Percentiles rank a stretch among this genome's conserved stretches.
Evolutionary conservation across 2,329 filamentous ascomycete species (phyloP).

Genomic region (Davidsoniella australis): DNA sequence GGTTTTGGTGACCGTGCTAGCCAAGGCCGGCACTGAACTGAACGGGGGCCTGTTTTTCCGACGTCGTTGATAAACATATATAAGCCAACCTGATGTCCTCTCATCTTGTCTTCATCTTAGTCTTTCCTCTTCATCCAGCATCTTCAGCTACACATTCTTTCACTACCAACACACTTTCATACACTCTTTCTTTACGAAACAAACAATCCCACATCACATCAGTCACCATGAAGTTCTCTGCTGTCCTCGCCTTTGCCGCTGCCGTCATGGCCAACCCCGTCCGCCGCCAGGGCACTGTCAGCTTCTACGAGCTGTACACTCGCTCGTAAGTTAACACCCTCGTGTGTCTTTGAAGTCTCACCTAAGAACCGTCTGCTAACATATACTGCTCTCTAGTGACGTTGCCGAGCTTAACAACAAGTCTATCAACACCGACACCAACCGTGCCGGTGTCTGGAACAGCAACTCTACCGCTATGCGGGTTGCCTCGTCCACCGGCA

Average conservation of each 20-base stretch:
- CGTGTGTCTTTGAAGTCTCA: background rate
- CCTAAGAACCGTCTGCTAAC: background rate
- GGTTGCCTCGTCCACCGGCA: constrained; percentile 1
- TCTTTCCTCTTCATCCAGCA: background rate
- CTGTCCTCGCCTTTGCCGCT: constrained; percentile 3
- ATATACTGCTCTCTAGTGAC: background rate
- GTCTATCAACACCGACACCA: background rate
- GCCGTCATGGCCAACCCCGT: constrained; percentile 6
- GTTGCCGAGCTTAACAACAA: constrained; percentile 6
- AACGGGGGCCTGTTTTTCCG: too few species aligned
- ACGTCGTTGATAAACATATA: too few species aligned
- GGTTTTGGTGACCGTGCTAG: too few species aligned
- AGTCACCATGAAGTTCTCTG: constrained; percentile 7
- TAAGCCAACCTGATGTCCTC: background rate
- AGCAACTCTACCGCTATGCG: background rate
- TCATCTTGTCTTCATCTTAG: background rate
- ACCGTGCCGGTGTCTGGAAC: constrained; percentile 7
- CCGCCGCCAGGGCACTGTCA: background rate
- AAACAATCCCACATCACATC: background rate
- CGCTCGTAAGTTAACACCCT: constrained; percentile 5
- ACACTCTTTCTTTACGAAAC: too few species aligned
- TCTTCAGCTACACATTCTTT: background rate
- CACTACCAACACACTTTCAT: background rate
- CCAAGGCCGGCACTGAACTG: too few species aligned
- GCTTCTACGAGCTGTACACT: constrained; percentile 4